These are phyloP conservation scores for Linanthus parryae DNA, from an alignment of 148 eudicot genomes.

Conservation along the genomic window DNA sequence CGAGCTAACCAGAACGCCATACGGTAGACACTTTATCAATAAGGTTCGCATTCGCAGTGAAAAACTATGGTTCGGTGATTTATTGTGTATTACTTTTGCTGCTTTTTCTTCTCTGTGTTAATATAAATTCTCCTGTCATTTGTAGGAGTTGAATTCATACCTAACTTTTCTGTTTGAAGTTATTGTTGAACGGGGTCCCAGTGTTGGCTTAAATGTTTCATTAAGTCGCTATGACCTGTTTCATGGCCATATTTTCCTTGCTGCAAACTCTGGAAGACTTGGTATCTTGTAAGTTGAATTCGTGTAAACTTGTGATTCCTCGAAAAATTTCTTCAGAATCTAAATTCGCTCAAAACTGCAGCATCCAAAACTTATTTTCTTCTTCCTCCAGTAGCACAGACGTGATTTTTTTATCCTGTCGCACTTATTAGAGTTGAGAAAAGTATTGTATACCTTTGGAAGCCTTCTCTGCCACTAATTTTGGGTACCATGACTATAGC, in stretches of 20 bases:
- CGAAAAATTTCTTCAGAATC: too few relatives aligned
- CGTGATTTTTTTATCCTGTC: too few relatives aligned
- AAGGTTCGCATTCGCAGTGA: slow-evolving; percentile 66
- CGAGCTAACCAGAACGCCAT: slow-evolving; percentile 89
- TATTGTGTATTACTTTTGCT: slow-evolving; percentile 2
- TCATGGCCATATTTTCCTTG: slow-evolving; percentile 93
- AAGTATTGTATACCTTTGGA: too few relatives aligned
- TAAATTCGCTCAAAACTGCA: too few relatives aligned
- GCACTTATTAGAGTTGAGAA: too few relatives aligned
- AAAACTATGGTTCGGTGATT: too few relatives aligned
- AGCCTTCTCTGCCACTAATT: too few relatives aligned
- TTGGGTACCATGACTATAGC: too few relatives aligned
- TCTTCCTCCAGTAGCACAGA: too few relatives aligned
- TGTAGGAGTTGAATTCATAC: slow-evolving; percentile 90
- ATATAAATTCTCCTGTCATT: slow-evolving; percentile 6
- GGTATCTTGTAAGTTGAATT: slow-evolving; percentile 87
- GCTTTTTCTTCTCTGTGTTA: background rate
- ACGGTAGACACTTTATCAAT: slow-evolving; percentile 82
- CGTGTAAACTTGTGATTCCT: too few relatives aligned
- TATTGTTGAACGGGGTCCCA: slow-evolving; percentile 74
- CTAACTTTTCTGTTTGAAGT: slow-evolving; percentile 61
- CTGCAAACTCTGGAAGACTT: slow-evolving; percentile 77
- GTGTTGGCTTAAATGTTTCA: slow-evolving; percentile 79
- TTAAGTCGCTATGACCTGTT: slow-evolving; percentile 83
- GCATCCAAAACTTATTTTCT: too few relatives aligned